Conservation (phyloP, 1,139 yeast genomes). For the Debaryomyces fabryi region DNA sequence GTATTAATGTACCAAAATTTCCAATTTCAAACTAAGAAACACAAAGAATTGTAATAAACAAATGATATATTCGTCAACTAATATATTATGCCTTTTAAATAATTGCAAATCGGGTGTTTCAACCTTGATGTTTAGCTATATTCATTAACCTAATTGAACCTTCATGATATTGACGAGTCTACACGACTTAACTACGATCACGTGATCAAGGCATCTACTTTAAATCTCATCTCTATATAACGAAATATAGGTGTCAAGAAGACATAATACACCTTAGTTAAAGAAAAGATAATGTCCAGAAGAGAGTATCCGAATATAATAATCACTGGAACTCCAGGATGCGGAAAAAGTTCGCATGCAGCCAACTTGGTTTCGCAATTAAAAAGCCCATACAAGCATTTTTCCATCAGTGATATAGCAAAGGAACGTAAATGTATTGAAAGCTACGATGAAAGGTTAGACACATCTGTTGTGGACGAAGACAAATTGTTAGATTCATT, state of each 20-base stretch:
- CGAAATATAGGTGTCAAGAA: neutral
- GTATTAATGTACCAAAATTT: neutral
- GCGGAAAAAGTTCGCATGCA: slow-evolving; percentile 91
- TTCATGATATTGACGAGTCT: slow-evolving; percentile 5
- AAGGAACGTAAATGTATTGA: slow-evolving; percentile 75
- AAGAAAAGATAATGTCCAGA: slow-evolving; percentile 24
- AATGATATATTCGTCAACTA: neutral
- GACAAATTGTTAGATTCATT: slow-evolving; percentile 81
- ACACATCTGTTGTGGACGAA: slow-evolving; percentile 89
- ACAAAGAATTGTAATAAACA: neutral
- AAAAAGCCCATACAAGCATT: slow-evolving; percentile 51
- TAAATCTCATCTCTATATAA: slow-evolving; percentile 2
- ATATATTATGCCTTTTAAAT: neutral
- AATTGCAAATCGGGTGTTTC: neutral
- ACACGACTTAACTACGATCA: slow-evolving; percentile 4
- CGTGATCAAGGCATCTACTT: neutral
- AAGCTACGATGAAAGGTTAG: slow-evolving; percentile 83
- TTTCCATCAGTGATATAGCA: slow-evolving; percentile 81
- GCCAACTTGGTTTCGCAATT: slow-evolving; percentile 58
- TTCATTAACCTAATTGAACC: neutral
- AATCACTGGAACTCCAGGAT: slow-evolving; percentile 96
- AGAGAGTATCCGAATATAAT: slow-evolving; percentile 76
- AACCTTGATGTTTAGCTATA: neutral
- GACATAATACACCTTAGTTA: neutral
- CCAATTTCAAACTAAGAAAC: neutral